Base-by-base conservation (phyloP, 192 early-diverging fungal genomes). In the Chytriomyces hyalinus region DNA sequence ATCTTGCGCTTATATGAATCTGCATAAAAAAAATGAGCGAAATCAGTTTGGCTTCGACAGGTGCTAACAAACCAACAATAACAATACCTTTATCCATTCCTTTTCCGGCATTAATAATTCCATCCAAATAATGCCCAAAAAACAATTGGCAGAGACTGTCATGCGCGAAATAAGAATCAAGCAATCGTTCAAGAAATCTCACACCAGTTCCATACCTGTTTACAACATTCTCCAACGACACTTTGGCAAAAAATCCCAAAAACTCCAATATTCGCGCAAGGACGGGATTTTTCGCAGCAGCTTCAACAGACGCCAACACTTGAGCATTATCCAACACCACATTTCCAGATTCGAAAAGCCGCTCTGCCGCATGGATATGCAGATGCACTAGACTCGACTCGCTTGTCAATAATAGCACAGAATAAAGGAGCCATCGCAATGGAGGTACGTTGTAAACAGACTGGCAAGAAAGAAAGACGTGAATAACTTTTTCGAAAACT, bases 361-460 rank as follows among this genome's bases (percentile, higher is more conserved):
- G 73, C 60, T 75, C 73, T 1, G 63, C 22, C 9, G 47, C 20
- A 28, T 49, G 65, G 9, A 50, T n/a, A 49, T 66, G 64, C 61
- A 75, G 28, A 20, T 17, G 47, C 36, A 49, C 13, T 10, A 75
- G 48, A 20, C 36, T 65, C 17, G 49, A 13, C 9, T 75, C 73
- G 15, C 63, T 7, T 13, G 60, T 65, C 44, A 13, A 8, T n/a
- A 9, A 36, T 28, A 66, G 10, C 3, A 75, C 73, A 44, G 17
- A 44, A 50, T 47, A 75, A 10, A 75, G 43, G 13, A 75, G 62
- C 73, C 73, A 75, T 66, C 73, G 61, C 9, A 75, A 43, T 36
- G 46, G 11, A 48, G 73, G 47, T 10, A 66, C n/a, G 43, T 64
- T 24, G 44, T 75, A 65, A 48, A 66, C 48, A n/a, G 63, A 10